Evolutionary conservation across 2,329 filamentous ascomycete species (phyloP).

Genomic region (Neonectria hederae): DNA sequence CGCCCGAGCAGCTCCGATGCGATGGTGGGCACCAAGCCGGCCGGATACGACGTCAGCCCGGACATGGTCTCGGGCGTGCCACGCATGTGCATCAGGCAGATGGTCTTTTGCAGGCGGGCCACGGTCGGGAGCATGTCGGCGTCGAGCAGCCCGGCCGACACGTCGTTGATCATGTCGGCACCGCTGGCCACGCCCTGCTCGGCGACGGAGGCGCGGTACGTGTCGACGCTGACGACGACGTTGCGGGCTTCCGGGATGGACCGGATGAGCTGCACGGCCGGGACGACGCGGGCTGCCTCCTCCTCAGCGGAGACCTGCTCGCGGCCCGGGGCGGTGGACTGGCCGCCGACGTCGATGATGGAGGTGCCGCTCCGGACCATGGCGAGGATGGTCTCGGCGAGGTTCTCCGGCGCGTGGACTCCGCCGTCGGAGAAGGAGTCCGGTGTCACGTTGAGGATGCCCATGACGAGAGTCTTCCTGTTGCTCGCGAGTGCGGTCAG

Average conservation of each 20-base stretch:
- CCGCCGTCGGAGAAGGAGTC: slow-evolving; percentile 98
- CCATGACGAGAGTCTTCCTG: slow-evolving; percentile 84
- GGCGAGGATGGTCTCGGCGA: slow-evolving; percentile 66
- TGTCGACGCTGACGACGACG: slow-evolving; percentile 88
- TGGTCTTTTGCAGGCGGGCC: slow-evolving; percentile 79
- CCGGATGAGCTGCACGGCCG: slow-evolving; percentile 79
- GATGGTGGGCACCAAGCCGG: slow-evolving; percentile 72
- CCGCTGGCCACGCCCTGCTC: slow-evolving; percentile 78
- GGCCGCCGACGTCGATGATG: slow-evolving; percentile 92
- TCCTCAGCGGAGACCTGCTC: slow-evolving; percentile 74
- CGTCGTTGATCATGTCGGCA: slow-evolving; percentile 94
- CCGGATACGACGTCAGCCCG: slow-evolving; percentile 71
- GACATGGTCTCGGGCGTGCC: slow-evolving; percentile 87
- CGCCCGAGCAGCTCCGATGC: slow-evolving; percentile 74
- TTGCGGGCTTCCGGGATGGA: slow-evolving; percentile 68
- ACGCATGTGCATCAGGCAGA: slow-evolving; percentile 93
- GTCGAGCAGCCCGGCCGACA: slow-evolving; percentile 85
- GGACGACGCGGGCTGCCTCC: slow-evolving; percentile 81
- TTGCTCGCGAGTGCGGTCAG: slow-evolving; percentile 67
- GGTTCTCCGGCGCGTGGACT: slow-evolving; percentile 61
- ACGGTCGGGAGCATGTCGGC: slow-evolving; percentile 83
- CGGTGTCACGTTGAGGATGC: slow-evolving; percentile 92
- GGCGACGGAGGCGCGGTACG: slow-evolving; percentile 87
- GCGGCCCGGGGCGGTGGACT: slow-evolving; percentile 86
- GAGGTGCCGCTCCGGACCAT: slow-evolving; percentile 77